Conservation (phyloP, 164 flowering plant genomes). For the Tinospora cordifolia region DNA sequence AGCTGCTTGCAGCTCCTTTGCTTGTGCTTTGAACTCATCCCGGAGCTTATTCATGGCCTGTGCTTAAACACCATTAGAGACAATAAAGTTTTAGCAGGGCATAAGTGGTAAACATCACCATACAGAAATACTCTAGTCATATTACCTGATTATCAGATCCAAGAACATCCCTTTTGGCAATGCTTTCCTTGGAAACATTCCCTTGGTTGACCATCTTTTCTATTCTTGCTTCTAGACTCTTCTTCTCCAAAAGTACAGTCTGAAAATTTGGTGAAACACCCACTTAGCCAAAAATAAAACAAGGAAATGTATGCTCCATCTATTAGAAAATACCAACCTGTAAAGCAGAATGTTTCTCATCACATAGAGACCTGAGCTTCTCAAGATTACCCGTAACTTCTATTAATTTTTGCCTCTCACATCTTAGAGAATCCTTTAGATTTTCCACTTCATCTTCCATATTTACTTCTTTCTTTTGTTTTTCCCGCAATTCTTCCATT, state of each 20-base stretch:
- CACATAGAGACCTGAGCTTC: constrained; percentile 41
- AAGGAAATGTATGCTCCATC: neutral
- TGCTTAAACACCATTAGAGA: constrained; percentile 3
- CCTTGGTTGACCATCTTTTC: constrained; percentile 34
- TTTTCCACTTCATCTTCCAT: constrained; percentile 61
- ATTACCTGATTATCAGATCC: constrained; percentile 55
- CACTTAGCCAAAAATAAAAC: neutral
- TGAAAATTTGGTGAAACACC: constrained; percentile 18
- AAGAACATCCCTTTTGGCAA: constrained; percentile 31
- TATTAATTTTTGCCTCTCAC: constrained; percentile 47
- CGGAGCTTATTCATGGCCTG: constrained; percentile 48
- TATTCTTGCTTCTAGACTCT: constrained; percentile 46
- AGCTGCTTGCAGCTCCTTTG: constrained; percentile 47
- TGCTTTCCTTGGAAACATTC: constrained; percentile 24
- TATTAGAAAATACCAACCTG: constrained; percentile 40
- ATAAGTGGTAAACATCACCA: neutral
- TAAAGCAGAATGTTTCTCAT: constrained; percentile 63
- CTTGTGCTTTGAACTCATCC: constrained; percentile 54
- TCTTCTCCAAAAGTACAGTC: constrained; percentile 59
- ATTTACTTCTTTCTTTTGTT: constrained; percentile 44
- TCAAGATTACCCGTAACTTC: constrained; percentile 48
- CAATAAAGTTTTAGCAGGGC: neutral
- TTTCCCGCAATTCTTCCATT: constrained; percentile 55
- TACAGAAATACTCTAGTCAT: neutral
- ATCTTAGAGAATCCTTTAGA: constrained; percentile 45